Evolutionary conservation across 805 yeast genomes (phyloP).

Genomic region (Pichia gijzeniarum): DNA sequence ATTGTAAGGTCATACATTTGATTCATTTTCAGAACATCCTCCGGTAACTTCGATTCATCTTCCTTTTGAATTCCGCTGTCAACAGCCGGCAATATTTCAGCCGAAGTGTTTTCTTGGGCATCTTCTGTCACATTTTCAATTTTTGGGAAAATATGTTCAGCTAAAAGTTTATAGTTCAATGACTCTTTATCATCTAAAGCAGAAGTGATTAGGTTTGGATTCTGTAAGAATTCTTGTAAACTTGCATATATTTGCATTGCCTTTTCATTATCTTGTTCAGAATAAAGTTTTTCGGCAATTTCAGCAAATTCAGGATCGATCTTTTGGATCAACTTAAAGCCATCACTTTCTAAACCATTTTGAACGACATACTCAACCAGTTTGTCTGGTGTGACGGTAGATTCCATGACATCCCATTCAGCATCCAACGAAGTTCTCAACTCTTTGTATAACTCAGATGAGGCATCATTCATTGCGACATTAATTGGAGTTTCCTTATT

Average conservation of each 20-base stretch:
- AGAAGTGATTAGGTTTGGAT: slow-evolving; percentile 17
- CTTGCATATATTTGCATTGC: slow-evolving; percentile 15
- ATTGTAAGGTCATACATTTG: slow-evolving; percentile 26
- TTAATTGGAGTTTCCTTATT: slow-evolving; percentile 17
- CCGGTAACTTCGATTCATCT: slow-evolving; percentile 20
- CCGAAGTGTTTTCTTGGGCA: not conserved
- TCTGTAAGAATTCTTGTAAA: slow-evolving; percentile 18
- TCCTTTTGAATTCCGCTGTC: slow-evolving; percentile 14
- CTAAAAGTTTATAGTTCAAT: slow-evolving; percentile 18
- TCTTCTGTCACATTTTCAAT: slow-evolving; percentile 3
- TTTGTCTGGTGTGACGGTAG: slow-evolving; percentile 20
- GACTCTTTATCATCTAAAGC: slow-evolving; percentile 22
- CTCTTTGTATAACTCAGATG: slow-evolving; percentile 13
- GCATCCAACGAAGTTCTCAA: slow-evolving; percentile 15
- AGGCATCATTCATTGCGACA: slow-evolving; percentile 21
- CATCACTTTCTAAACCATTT: slow-evolving; percentile 23
- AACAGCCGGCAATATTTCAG: not conserved
- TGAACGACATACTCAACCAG: slow-evolving; percentile 19
- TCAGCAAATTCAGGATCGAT: slow-evolving; percentile 22
- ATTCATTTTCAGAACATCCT: slow-evolving; percentile 22
- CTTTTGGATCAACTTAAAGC: slow-evolving; percentile 17
- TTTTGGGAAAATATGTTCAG: slow-evolving; percentile 8
- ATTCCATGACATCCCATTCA: slow-evolving; percentile 19
- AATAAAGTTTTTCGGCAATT: slow-evolving; percentile 8
- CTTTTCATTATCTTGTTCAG: slow-evolving; percentile 14